These are phyloP conservation scores for Closterium sp. DNA, from an alignment of 139 green algal genomes.

Conservation along the genomic window DNA sequence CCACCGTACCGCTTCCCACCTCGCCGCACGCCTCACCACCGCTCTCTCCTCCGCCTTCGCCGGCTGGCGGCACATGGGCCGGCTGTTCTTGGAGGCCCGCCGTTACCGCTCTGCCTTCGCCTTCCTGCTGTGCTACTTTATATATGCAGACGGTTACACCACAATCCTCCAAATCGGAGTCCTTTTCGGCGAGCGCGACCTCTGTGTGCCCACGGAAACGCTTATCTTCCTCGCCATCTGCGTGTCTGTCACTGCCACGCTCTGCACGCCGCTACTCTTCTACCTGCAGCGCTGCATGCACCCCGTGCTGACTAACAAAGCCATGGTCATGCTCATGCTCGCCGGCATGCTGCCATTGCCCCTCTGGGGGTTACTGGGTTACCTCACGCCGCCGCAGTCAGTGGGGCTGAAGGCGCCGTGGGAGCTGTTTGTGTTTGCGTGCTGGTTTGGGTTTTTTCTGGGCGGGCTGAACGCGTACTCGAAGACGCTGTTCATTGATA, in stretches of 20 bases:
- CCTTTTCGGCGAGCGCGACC: conserved; percentile 15
- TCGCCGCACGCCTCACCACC: not conserved
- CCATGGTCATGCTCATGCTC: conserved; percentile 28
- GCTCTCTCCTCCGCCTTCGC: not conserved
- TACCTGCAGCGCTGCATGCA: not conserved
- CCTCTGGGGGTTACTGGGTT: conserved; percentile 32
- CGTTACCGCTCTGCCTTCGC: not conserved
- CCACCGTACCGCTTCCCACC: not conserved
- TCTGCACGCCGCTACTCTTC: conserved; percentile 11
- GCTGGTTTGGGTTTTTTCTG: conserved; percentile 21
- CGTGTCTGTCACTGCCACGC: not conserved
- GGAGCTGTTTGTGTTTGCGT: conserved; percentile 40
- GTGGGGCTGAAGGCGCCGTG: conserved; percentile 8
- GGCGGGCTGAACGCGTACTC: conserved; percentile 19
- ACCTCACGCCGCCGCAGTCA: not conserved
- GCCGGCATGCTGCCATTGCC: not conserved
- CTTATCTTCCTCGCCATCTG: conserved; percentile 19
- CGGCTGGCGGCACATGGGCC: not conserved
- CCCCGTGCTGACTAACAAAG: conserved; percentile 1
- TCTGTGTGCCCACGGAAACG: conserved; percentile 16
- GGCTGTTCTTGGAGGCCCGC: not conserved
- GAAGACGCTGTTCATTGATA: conserved; percentile 27
- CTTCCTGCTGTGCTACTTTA: conserved; percentile 25
- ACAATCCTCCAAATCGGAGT: conserved; percentile 25
- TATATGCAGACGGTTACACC: conserved; percentile 29